These are phyloP conservation scores for Neophaeococcomyces aloes DNA, from an alignment of 2,329 filamentous ascomycete species.

Conservation along the genomic window DNA sequence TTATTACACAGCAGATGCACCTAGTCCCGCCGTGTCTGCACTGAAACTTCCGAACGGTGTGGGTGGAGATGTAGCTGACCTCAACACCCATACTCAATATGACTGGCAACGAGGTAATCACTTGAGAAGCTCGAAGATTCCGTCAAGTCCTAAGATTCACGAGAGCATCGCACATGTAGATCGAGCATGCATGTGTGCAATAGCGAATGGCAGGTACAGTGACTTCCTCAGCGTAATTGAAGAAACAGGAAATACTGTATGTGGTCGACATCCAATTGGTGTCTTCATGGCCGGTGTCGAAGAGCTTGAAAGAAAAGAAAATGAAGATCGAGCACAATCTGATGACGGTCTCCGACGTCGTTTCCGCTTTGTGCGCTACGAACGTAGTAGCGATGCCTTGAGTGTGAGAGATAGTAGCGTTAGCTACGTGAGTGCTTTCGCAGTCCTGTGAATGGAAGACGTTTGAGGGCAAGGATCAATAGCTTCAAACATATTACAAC, in stretches of 20 bases:
- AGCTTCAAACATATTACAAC: too few relatives aligned
- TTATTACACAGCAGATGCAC: conserved; percentile 54
- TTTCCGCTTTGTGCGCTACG: conserved; percentile 77
- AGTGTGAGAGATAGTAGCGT: conserved; percentile 68
- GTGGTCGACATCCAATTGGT: conserved; percentile 88
- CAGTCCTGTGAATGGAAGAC: conserved; percentile 46
- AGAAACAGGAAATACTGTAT: conserved; percentile 79
- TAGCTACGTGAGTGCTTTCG: conserved; percentile 90
- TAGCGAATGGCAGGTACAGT: conserved; percentile 63
- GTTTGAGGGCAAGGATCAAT: too few relatives aligned
- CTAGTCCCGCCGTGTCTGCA: conserved; percentile 34
- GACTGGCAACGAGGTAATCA: conserved; percentile 16
- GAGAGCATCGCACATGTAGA: conserved; percentile 78
- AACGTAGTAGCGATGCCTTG: conserved; percentile 68
- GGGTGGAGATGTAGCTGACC: conserved; percentile 17
- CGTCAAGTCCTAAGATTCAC: conserved; percentile 50
- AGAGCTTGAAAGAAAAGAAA: conserved; percentile 38
- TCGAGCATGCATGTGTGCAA: conserved; percentile 69
- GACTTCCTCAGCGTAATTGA: conserved; percentile 59
- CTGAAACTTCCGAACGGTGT: conserved; percentile 28
- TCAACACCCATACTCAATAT: conserved; percentile 21
- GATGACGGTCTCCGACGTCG: conserved; percentile 30
- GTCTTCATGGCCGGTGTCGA: conserved; percentile 85
- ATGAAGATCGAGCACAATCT: conserved; percentile 20
- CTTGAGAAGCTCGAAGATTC: conserved; percentile 5